These are phyloP conservation scores for Arthrinium puccinioides DNA, from an alignment of 2,329 filamentous ascomycete species.

Conservation along the genomic window DNA sequence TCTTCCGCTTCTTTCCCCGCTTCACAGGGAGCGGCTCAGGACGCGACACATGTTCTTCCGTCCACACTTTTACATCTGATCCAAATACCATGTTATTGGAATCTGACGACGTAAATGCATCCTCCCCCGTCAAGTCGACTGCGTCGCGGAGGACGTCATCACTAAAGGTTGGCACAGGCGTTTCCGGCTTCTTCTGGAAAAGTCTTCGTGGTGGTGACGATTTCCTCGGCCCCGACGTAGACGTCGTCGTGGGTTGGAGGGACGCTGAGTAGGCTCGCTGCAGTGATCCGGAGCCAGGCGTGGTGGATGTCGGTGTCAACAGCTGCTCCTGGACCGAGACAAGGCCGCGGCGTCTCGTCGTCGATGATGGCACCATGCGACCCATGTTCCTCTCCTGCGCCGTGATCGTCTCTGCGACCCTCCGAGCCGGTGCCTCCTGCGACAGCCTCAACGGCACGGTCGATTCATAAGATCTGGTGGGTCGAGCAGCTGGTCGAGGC, in stretches of 20 bases:
- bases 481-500: conserved; percentile 6
- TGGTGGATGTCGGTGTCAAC: conserved; percentile 32
- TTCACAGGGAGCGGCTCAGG: conserved; percentile 27
- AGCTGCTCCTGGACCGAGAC: conserved; percentile 33
- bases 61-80: conserved; percentile 30
- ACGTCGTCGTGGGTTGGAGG: conserved; percentile 14
- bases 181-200: conserved; percentile 13
- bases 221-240: conserved; percentile 14
- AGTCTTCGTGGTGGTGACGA: conserved; percentile 11
- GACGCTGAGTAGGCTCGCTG: conserved; percentile 28
- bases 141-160: conserved; percentile 19
- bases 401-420: conserved; percentile 10
- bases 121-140: conserved; percentile 26
- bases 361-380: conserved; percentile 32
- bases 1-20: conserved; percentile 45
- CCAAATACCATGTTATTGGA: conserved; percentile 19
- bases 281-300: conserved; percentile 21
- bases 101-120: conserved; percentile 15
- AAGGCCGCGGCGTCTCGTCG: conserved; percentile 36
- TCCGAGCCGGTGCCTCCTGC: conserved; percentile 11
- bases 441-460: conserved; percentile 9
- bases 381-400: conserved; percentile 33
- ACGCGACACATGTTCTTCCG: conserved; percentile 31
- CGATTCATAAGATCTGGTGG: conserved; percentile 15
- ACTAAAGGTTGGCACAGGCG: conserved; percentile 19